Evolutionary conservation across 805 yeast genomes (phyloP), one percentile per base, ranked within the genome.

Genomic region (Saturnispora sekii): DNA sequence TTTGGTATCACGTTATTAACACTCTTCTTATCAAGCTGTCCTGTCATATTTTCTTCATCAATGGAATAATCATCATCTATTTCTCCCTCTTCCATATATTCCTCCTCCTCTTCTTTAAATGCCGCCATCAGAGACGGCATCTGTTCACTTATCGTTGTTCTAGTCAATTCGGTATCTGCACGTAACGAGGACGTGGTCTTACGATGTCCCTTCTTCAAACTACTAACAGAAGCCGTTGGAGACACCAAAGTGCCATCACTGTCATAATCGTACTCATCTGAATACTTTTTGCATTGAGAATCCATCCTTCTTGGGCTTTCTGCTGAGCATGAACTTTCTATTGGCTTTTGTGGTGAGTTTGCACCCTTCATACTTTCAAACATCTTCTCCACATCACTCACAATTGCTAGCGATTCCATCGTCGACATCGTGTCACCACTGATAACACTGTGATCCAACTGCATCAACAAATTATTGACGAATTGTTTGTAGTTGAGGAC

Each of bases 381-480:
- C 87, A 82, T 82, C 51, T 77, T 73, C 54, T 81, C 88, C 62
- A 82, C 79, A 51, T 81, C 88, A 48, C 71, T 70, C 28, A 82
- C 76, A 29, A 80, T 79, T 0, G 77, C 76, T 44, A 81, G 66
- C 52, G 86, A 81, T 55, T 82, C 87, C 62, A 76, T 72, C 45
- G 79, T 77, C 10, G 74, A 74, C 35, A 74, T 72, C 15, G 72
- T 68, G 53, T 81, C 84, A 31, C 74, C 73, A 12, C 63, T 57
- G 6, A 68, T 69, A 7, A 78, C 72, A 3, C 83, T 75, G 12
- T 62, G 64, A 45, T 78, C 76, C 47, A 81, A 62, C 53, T 81
- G 87, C 39, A 67, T 69, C 21, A 81, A 62, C 40, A 81, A 60
- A 35, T 75, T 74, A 38, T 72, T 71, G 36, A 82, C 79, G 55